Conservation (phyloP, 2,329 filamentous ascomycete species). For the Apiospora pterosperma region DNA sequence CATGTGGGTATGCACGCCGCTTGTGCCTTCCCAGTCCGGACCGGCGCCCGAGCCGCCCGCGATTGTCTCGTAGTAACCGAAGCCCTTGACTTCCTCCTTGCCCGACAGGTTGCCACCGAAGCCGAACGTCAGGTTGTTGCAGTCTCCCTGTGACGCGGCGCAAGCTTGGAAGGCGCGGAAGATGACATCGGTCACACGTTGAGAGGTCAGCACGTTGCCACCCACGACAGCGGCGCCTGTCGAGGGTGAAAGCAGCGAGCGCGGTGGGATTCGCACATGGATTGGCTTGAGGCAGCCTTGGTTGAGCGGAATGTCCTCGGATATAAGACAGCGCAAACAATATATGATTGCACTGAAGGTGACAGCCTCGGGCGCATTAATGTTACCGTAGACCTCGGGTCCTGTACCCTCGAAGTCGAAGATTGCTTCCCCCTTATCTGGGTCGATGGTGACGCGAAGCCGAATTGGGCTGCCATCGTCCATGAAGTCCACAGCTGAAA, state of each 20-base stretch:
- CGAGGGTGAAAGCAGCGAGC: conserved; percentile 67
- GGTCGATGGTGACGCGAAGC: conserved; percentile 68
- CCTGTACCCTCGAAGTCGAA: conserved; percentile 76
- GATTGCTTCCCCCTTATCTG: conserved; percentile 66
- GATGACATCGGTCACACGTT: conserved; percentile 75
- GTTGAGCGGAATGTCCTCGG: conserved; percentile 73
- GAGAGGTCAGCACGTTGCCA: conserved; percentile 71
- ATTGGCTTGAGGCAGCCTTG: conserved; percentile 74
- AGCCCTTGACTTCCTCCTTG: conserved; percentile 58
- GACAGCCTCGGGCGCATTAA: conserved; percentile 73
- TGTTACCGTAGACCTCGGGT: conserved; percentile 70
- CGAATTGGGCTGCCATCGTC: conserved; percentile 73
- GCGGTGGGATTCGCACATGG: conserved; percentile 63
- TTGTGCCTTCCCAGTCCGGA: conserved; percentile 64
- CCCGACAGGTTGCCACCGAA: conserved; percentile 62
- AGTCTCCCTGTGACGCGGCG: conserved; percentile 70
- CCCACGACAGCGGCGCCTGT: conserved; percentile 73
- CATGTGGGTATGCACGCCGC: conserved; percentile 72
- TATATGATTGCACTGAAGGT: conserved; percentile 79
- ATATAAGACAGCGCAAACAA: conserved; percentile 71
- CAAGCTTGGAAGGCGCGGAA: conserved; percentile 72
- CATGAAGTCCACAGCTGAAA: conserved; percentile 72
- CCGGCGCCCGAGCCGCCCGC: conserved; percentile 71
- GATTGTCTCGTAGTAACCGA: conserved; percentile 80
- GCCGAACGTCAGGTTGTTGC: conserved; percentile 76